These are phyloP conservation scores for Capronia coronata DNA, from an alignment of 2,329 filamentous ascomycete species.

Conservation along the genomic window DNA sequence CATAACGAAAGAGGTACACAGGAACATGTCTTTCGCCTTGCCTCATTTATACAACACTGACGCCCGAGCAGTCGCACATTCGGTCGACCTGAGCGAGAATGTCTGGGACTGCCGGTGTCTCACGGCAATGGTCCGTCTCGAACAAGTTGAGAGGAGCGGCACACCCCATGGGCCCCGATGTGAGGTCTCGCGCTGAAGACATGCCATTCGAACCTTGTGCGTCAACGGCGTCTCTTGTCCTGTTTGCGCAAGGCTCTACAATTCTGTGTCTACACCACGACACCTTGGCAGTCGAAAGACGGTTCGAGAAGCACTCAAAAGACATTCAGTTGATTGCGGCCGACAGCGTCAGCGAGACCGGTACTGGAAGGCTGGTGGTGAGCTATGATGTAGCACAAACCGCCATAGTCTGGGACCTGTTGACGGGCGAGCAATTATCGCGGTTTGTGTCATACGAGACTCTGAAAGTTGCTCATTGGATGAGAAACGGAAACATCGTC, in stretches of 20 bases:
- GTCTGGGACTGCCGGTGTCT: conserved; percentile 21
- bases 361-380: conserved; percentile 76
- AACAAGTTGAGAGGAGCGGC: conserved; percentile 22
- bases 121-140: conserved; percentile 26
- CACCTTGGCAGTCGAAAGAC: conserved; percentile 77
- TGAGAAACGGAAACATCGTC: conserved; percentile 92
- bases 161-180: conserved; percentile 15
- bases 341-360: conserved; percentile 83
- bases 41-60: conserved; percentile 8
- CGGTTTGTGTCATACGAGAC: conserved; percentile 90
- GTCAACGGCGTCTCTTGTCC: conserved; percentile 81
- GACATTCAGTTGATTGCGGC: conserved; percentile 78
- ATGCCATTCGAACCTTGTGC: conserved; percentile 74
- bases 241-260: conserved; percentile 75
- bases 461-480: conserved; percentile 81
- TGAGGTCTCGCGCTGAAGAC: conserved; percentile 30
- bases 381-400: conserved; percentile 89
- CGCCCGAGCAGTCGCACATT: conserved; percentile 13
- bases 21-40: conserved; percentile 1
- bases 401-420: conserved; percentile 92
- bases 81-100: conserved; percentile 10
- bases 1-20: conserved; percentile 19
- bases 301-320: conserved; percentile 76
- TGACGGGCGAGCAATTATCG: conserved; percentile 82
- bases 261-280: conserved; percentile 90